Percentiles rank a stretch among this genome's conserved stretches.
These are phyloP conservation scores for Brassica cretica DNA, from an alignment of 345 rosid genomes.

Conservation along the genomic window DNA sequence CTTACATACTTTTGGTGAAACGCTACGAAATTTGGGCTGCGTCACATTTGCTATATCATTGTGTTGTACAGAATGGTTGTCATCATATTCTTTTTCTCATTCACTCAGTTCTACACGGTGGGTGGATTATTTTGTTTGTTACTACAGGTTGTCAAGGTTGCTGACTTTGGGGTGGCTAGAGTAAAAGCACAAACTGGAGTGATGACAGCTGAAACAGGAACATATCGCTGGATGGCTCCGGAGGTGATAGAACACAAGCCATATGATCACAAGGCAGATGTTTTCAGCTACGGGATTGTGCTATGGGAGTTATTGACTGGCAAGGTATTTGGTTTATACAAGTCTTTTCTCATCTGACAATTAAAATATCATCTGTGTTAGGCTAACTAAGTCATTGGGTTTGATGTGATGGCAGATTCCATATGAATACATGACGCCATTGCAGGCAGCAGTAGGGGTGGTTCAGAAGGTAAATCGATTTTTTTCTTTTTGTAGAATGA, in stretches of 20 bases:
- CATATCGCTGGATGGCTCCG: constrained; percentile 99
- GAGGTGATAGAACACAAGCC: constrained; percentile 99
- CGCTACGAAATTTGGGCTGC: neutral
- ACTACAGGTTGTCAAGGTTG: constrained; percentile 91
- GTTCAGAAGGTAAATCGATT: constrained; percentile 77
- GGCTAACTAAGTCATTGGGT: constrained; percentile 1
- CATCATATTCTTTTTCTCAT: neutral
- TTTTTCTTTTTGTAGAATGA: neutral
- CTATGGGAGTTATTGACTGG: constrained; percentile 94
- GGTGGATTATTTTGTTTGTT: constrained; percentile 1
- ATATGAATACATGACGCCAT: constrained; percentile 85
- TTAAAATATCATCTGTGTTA: neutral
- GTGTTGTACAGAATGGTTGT: neutral
- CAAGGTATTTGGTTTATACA: constrained; percentile 47
- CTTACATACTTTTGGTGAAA: constrained; percentile 1
- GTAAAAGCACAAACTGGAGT: constrained; percentile 90
- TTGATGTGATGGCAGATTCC: constrained; percentile 69
- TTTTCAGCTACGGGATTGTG: constrained; percentile 88
- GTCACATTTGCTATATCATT: neutral
- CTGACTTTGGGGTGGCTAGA: constrained; percentile 98
- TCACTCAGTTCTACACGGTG: neutral
- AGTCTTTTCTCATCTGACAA: neutral
- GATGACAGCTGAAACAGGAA: constrained; percentile 99
- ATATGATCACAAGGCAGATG: constrained; percentile 97
- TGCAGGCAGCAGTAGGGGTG: constrained; percentile 97